Evolutionary conservation across 345 rosid genomes (phyloP), one percentile per base, ranked within the genome.

Genomic region (Eucalyptus brandiana): DNA sequence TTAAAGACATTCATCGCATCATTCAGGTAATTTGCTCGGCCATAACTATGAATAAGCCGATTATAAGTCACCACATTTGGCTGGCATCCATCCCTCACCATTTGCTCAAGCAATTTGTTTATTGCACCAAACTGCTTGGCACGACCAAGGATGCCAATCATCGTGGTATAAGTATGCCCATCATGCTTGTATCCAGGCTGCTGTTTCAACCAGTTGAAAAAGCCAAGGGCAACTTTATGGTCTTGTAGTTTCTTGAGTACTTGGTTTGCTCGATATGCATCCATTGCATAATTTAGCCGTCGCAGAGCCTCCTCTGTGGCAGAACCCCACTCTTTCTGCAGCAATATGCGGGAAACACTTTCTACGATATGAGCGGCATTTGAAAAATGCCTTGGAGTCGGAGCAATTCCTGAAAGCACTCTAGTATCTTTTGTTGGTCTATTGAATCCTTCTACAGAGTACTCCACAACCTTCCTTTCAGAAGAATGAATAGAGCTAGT

Each of bases 141-240:
- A 88, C 97, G 98, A 47, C 99, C 99, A 86, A 97, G 97, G 89
- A 95, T 95, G 87, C 99, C 99, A 45, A 96, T 94, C 99, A 97
- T 96, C 62, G 99, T 97, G 85, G 99, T 97, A 91, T 96, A 97
- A 88, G 99, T 97, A 90, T 97, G 97, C 51, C 94, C 96, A 92
- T 96, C 99, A 72, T 97, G 99, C 93, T 95, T 95, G 93, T 94
- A 97, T 49, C 96, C 93, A 86, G 97, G 91, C 90, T 91, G 94
- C 86, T 87, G 86, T 92, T 95, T 97, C 87, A 97, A 91, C 99
- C 99, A 97, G 93, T 94, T 80, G 92, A 96, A 97, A 92, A 96
- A 96, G 76, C 95, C 95, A 47, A 95, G 97, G 88, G 99, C 99
- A 88, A 95, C 95, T 12, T 91, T 90, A 87, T 94, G 95, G 92